These are phyloP conservation scores for Phyllosticta paracitricarpa DNA, from an alignment of 2,329 filamentous ascomycete species.

Conservation along the genomic window DNA sequence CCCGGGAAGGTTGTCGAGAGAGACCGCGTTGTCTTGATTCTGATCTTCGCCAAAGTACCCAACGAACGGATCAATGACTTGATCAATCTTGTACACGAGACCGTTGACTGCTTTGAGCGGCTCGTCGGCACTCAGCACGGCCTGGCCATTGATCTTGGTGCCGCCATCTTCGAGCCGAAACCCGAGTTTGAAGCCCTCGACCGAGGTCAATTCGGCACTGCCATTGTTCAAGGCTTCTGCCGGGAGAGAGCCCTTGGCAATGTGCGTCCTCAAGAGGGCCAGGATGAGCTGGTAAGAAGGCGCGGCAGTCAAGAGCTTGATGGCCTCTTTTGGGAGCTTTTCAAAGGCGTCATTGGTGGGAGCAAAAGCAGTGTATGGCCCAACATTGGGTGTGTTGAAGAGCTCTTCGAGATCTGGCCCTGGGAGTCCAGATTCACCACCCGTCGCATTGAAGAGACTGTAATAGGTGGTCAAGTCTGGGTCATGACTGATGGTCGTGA, in stretches of 20 bases:
- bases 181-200: background rate
- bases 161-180: background rate
- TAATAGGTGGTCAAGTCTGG: background rate
- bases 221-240: background rate
- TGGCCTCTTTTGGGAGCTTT: background rate
- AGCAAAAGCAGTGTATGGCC: background rate
- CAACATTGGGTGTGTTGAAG: background rate
- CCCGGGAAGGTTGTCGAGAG: no score
- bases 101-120: background rate
- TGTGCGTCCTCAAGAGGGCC: background rate
- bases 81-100: background rate
- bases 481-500: background rate
- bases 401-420: background rate
- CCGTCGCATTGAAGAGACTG: background rate
- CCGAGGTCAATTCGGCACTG: background rate
- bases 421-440: background rate
- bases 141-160: background rate
- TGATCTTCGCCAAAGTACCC: background rate
- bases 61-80: background rate
- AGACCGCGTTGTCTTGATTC: no score
- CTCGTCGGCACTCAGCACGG: background rate
- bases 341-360: background rate
- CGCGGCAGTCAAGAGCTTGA: background rate
- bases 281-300: slow-evolving; percentile 1
- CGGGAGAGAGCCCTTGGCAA: background rate